phyloP scores from a whole-genome alignment of 2,329 filamentous ascomycete genomes.

The Trichoderma gracile region DNA sequence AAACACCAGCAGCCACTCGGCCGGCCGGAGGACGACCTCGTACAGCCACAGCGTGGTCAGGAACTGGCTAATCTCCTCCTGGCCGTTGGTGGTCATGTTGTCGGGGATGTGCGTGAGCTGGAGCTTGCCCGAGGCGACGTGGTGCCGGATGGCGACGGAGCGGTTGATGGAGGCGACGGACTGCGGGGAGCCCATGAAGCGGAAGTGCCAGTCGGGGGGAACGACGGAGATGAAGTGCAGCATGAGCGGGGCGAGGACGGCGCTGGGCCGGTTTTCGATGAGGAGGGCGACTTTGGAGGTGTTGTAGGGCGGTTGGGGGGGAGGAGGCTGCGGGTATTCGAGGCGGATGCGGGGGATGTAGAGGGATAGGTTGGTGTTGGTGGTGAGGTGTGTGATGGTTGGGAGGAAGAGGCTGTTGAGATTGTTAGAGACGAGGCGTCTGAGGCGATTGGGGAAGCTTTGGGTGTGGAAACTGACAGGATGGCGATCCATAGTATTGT shows the following conservation, averaged over 20 bases:
- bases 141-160: conserved; percentile 48
- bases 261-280: conserved; percentile 53
- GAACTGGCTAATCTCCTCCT: conserved; percentile 55
- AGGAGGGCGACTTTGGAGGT: conserved; percentile 56
- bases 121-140: conserved; percentile 48
- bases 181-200: conserved; percentile 54
- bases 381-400: background rate
- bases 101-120: conserved; percentile 53
- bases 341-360: conserved; percentile 14
- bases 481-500: background rate
- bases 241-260: conserved; percentile 54
- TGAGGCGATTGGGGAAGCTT: too few relatives aligned
- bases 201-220: conserved; percentile 58
- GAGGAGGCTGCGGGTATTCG: background rate
- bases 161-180: conserved; percentile 49
- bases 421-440: background rate
- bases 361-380: background rate
- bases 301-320: conserved; percentile 35
- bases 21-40: conserved; percentile 49
- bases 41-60: conserved; percentile 56
- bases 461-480: background rate
- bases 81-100: conserved; percentile 52
- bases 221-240: conserved; percentile 59
- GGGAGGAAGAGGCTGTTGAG: background rate
- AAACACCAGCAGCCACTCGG: conserved; percentile 57